Base-by-base conservation (phyloP, 768 basidiomycete species). In the Russula foetens region DNA sequence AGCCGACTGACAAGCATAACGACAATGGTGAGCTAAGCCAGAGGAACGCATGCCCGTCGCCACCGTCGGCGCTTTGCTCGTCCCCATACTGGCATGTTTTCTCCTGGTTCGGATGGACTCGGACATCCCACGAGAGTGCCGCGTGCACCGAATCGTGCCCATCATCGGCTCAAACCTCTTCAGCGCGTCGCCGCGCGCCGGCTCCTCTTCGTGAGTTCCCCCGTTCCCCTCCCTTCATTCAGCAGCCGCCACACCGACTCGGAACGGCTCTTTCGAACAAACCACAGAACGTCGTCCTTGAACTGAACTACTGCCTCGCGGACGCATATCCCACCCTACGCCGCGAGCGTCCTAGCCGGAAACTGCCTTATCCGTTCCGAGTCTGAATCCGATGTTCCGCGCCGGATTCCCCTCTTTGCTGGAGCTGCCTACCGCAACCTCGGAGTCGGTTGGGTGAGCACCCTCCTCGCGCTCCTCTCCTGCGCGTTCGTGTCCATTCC, bases 71-170 rank as follows among this genome's bases (percentile, higher is more conserved):
- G 67, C 67, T 24, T 45, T 72, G 29, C 65, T 73, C 60, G 69
- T 75, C 26, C 74, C 74, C 1, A 68, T 70, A n/a, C 31, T 69
- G 66, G n/a, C n/a, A n/a, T n/a, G n/a, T n/a, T 39, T 59, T 75
- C 56, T 70, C 75, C 58, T 69, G 71, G 63, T 75, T 75, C 59
- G 73, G 73, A 48, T 72, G 71, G 65, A n/a, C n/a, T n/a, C n/a
- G n/a, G n/a, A 67, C 72, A 7, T 68, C 70, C 21, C 66, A 62
- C 7, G 45, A 65, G 23, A 65, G 58, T n/a, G n/a, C n/a, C n/a
- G n/a, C 56, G 59, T 75, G 0, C 72, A 71, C 51, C 73, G 74
- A 73, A 75, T 75, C 44, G 70, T 69, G 1, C 72, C 74, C 33
- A 63, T 72, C 56, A 68, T 75, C 55, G 73, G 71, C 15, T 70